Evolutionary conservation across 345 rosid species (phyloP).

Genomic region (Gossypium australe): DNA sequence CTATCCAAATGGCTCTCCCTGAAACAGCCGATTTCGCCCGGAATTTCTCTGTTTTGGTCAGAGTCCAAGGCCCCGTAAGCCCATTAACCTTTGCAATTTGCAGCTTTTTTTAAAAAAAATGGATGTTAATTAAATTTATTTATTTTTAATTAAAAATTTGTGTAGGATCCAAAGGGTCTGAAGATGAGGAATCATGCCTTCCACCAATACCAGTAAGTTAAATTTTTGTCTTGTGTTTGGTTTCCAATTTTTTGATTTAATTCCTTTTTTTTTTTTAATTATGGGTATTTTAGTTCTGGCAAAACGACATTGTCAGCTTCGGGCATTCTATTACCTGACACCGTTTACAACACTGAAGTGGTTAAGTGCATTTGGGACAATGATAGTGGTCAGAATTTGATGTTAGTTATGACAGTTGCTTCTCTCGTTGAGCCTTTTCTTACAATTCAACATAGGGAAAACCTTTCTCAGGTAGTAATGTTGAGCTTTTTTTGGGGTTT

Average conservation of each 20-base stretch:
- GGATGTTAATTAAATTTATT: not conserved
- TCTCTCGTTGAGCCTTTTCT: slow-evolving; percentile 82
- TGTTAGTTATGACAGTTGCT: slow-evolving; percentile 67
- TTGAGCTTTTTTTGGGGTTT: not conserved
- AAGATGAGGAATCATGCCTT: slow-evolving; percentile 95
- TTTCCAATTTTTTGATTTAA: not conserved
- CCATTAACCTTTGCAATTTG: not conserved
- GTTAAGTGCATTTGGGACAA: slow-evolving; percentile 31
- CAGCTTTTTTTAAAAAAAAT: not conserved
- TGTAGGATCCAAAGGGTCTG: slow-evolving; percentile 81
- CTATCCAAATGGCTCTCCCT: slow-evolving; percentile 45
- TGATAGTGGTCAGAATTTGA: slow-evolving; percentile 26
- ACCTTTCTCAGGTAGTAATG: slow-evolving; percentile 43
- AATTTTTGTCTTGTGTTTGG: not conserved
- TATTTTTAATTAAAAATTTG: not conserved
- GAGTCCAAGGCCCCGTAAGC: slow-evolving; percentile 80
- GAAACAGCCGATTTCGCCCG: slow-evolving; percentile 47
- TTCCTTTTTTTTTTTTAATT: not conserved
- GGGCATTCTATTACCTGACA: slow-evolving; percentile 61
- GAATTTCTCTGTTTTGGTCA: slow-evolving; percentile 69
- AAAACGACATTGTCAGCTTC: slow-evolving; percentile 84
- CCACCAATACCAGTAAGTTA: slow-evolving; percentile 69
- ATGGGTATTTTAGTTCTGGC: slow-evolving; percentile 52
- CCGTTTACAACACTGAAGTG: slow-evolving; percentile 34
- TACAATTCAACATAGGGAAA: slow-evolving; percentile 35